These are phyloP conservation scores for Prunus salicina DNA, from an alignment of 306 rosid species.

Conservation along the genomic window DNA sequence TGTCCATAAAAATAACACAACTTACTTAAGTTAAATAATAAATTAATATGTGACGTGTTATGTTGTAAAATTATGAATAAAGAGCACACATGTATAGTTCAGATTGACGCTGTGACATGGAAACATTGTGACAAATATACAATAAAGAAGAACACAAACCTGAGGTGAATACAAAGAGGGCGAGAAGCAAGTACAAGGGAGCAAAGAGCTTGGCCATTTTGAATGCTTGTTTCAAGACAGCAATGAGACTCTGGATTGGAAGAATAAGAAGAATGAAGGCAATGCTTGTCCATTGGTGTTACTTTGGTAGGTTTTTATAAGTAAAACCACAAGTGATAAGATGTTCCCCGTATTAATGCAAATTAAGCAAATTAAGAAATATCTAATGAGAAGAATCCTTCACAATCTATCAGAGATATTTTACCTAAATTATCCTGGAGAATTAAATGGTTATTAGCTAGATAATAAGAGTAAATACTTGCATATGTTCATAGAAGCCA, in stretches of 20 bases:
- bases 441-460: too few relatives aligned
- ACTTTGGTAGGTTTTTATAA: not conserved
- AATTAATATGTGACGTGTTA: too few relatives aligned
- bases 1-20: not conserved
- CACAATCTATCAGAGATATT: not conserved
- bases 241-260: not conserved
- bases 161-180: not conserved
- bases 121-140: too few relatives aligned
- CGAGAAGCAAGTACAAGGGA: not conserved
- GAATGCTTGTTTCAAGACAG: not conserved
- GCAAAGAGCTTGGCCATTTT: slow-evolving; percentile 6
- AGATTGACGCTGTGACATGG: not conserved
- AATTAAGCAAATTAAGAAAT: not conserved
- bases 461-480: too few relatives aligned
- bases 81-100: not conserved
- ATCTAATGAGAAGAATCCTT: not conserved
- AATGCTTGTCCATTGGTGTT: not conserved
- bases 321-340: not conserved
- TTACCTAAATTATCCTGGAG: not conserved
- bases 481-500: too few relatives aligned
- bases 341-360: not conserved
- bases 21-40: not conserved
- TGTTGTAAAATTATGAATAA: not conserved
- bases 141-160: not conserved
- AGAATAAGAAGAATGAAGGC: not conserved